Evolutionary conservation across 495 filamentous ascomycete genomes (phyloP).

Genomic region (Xylaria telfairii): DNA sequence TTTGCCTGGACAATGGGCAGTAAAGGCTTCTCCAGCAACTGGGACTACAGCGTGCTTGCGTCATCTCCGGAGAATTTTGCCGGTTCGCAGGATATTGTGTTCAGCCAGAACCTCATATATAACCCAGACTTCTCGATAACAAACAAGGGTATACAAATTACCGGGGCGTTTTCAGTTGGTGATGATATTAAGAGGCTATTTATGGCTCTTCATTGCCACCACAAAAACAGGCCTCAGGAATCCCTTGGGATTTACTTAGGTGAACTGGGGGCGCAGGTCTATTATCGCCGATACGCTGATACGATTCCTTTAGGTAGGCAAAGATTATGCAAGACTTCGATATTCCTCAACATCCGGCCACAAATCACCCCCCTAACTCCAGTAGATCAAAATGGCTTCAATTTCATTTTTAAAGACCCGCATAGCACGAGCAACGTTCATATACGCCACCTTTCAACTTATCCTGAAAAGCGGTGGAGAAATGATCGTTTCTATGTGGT

Average conservation of each 20-base stretch:
- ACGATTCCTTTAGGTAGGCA: no score
- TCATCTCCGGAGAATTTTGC: background rate
- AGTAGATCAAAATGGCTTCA: no score
- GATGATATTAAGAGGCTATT: background rate
- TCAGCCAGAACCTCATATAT: background rate
- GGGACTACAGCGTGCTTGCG: background rate
- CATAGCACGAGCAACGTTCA: background rate
- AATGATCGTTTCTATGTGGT: background rate
- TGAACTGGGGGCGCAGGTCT: background rate
- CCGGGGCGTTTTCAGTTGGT: background rate
- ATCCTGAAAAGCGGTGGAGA: background rate
- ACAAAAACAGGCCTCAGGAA: background rate
- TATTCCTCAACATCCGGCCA: background rate
- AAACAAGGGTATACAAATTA: background rate
- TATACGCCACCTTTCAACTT: background rate
- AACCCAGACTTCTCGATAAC: constrained; percentile 3
- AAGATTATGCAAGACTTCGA: background rate
- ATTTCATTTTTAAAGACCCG: background rate
- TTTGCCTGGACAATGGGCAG: background rate
- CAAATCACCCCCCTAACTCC: no score
- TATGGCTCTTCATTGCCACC: background rate
- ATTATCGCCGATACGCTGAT: background rate
- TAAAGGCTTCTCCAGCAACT: no score
- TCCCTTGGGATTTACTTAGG: constrained; percentile 1
- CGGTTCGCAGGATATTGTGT: background rate